Percentiles rank a stretch among this genome's conserved stretches.
Evolutionary conservation across 1,284 basidiomycete genomes (phyloP).

Genomic region (Papiliotrema laurentii): DNA sequence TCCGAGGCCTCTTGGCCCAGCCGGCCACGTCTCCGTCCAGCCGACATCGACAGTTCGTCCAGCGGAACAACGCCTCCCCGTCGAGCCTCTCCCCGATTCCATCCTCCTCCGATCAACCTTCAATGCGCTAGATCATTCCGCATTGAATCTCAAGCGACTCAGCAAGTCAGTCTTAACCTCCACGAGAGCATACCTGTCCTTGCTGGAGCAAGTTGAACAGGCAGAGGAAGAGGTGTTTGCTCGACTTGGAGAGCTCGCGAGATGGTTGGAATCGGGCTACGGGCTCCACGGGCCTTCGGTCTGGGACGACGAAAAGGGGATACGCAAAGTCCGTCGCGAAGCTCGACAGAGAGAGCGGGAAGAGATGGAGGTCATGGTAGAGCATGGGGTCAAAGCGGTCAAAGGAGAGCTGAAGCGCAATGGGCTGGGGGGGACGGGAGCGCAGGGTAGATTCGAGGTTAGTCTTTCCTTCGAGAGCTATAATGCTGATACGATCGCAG

Average conservation of each 20-base stretch:
- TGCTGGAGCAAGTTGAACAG: slow-evolving; percentile 40
- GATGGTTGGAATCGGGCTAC: slow-evolving; percentile 38
- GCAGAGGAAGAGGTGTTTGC: slow-evolving; percentile 43
- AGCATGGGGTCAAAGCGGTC: slow-evolving; percentile 28
- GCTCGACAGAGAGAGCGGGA: slow-evolving; percentile 22
- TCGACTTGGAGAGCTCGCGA: slow-evolving; percentile 35
- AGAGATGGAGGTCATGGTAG: slow-evolving; percentile 22
- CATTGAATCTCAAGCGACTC: slow-evolving; percentile 36
- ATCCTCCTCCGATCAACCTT: slow-evolving; percentile 43
- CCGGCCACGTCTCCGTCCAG: not conserved
- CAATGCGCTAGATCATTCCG: slow-evolving; percentile 38
- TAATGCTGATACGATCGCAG: slow-evolving; percentile 15
- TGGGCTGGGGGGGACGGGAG: slow-evolving; percentile 37
- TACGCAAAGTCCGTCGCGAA: slow-evolving; percentile 19
- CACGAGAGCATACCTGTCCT: slow-evolving; percentile 23
- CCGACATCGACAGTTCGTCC: not conserved
- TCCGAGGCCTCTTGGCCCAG: not conserved
- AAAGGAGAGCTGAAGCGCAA: slow-evolving; percentile 42
- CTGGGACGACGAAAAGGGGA: slow-evolving; percentile 14
- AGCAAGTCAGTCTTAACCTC: slow-evolving; percentile 34
- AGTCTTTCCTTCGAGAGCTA: slow-evolving; percentile 3
- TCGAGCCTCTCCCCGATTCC: slow-evolving; percentile 39
- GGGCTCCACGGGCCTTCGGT: slow-evolving; percentile 7
- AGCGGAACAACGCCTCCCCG: slow-evolving; percentile 17
- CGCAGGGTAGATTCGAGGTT: slow-evolving; percentile 43